Evolutionary conservation across 371 early-diverging fungal species (phyloP).

Genomic region (Mortierella sp.): DNA sequence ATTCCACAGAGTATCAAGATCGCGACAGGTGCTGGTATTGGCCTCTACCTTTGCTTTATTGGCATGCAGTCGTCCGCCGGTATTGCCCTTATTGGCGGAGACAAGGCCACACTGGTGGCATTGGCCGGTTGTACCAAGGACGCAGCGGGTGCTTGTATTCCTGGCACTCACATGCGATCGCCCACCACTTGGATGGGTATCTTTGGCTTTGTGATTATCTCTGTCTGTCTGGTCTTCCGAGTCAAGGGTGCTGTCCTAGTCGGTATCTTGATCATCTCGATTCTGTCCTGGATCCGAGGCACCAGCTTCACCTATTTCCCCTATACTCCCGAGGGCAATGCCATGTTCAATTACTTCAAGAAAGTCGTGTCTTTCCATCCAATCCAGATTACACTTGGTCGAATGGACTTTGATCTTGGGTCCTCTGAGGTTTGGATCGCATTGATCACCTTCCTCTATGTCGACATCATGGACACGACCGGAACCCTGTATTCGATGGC

Average conservation of each 20-base stretch:
- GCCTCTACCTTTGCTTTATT: conserved; percentile 78
- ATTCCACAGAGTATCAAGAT: conserved; percentile 79
- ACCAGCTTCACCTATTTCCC: conserved; percentile 81
- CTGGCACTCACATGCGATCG: conserved; percentile 68
- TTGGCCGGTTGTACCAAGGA: conserved; percentile 69
- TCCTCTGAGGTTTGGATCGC: conserved; percentile 78
- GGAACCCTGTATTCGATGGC: conserved; percentile 86
- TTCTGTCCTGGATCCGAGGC: conserved; percentile 74
- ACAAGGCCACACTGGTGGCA: conserved; percentile 71
- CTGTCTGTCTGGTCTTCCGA: conserved; percentile 67
- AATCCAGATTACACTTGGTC: conserved; percentile 64
- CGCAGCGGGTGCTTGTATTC: conserved; percentile 59
- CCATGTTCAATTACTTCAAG: conserved; percentile 76
- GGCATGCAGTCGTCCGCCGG: conserved; percentile 82
- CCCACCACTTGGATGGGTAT: conserved; percentile 80
- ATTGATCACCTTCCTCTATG: conserved; percentile 81
- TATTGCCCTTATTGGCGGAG: conserved; percentile 74
- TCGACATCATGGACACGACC: conserved; percentile 84
- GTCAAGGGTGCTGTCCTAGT: conserved; percentile 78
- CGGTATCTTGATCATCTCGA: conserved; percentile 74
- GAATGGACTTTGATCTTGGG: conserved; percentile 70
- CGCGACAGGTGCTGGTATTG: conserved; percentile 83
- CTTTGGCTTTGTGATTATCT: conserved; percentile 76
- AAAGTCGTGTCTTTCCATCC: conserved; percentile 74
- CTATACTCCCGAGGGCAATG: conserved; percentile 68